Evolutionary conservation across 495 filamentous ascomycete species (phyloP).

Genomic region (Penicillium antarcticum): DNA sequence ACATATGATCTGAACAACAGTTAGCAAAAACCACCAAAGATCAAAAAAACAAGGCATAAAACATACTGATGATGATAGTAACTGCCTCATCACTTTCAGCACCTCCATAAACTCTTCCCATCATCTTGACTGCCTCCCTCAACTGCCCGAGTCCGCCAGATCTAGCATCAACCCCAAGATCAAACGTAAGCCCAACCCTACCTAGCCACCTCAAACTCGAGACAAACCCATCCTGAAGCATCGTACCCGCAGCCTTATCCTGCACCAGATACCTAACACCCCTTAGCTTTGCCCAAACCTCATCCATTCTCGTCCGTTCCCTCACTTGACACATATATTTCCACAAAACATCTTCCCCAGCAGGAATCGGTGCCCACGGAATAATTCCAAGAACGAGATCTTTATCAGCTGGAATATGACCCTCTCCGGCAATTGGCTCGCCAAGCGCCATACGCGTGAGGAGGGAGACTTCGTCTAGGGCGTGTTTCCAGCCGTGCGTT

Average conservation of each 20-base stretch:
- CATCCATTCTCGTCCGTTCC: constrained; percentile 22
- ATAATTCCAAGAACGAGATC: constrained; percentile 62
- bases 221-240: constrained; percentile 58
- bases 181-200: constrained; percentile 62
- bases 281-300: constrained; percentile 52
- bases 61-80: constrained; percentile 64
- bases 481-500: constrained; percentile 45
- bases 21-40: background rate
- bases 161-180: constrained; percentile 76
- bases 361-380: constrained; percentile 76
- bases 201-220: constrained; percentile 68
- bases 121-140: constrained; percentile 68
- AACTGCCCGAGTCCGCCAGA: constrained; percentile 67
- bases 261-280: constrained; percentile 82
- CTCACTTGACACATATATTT: constrained; percentile 48
- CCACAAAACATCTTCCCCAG: constrained; percentile 47
- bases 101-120: constrained; percentile 58
- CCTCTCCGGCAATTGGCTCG: constrained; percentile 54
- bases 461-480: constrained; percentile 69
- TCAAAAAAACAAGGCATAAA: background rate
- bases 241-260: constrained; percentile 63
- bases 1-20: constrained; percentile 66
- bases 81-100: constrained; percentile 58
- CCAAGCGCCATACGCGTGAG: constrained; percentile 62
- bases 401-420: constrained; percentile 49